Conservation (phyloP, 1,284 basidiomycete species). For the Malassezia brasiliensis region DNA sequence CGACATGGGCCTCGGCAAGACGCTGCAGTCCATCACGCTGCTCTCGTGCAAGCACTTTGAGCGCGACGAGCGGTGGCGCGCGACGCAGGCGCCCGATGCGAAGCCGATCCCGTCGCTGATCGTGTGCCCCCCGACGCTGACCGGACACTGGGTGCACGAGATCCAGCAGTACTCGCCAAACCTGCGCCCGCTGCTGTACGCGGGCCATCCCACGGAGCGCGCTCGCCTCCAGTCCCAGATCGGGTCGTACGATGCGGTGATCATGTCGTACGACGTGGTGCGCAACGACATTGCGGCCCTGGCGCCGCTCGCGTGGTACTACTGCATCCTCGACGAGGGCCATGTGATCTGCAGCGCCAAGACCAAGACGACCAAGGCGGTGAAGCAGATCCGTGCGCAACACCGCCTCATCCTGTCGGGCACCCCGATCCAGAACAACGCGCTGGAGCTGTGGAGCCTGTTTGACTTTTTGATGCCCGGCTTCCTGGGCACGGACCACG, state of each 20-base stretch:
- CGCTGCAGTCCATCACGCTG: constrained; percentile 94
- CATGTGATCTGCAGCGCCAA: constrained; percentile 98
- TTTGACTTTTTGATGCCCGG: constrained; percentile 99
- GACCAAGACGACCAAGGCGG: constrained; percentile 92
- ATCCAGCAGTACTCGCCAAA: constrained; percentile 84
- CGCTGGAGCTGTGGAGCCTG: constrained; percentile 93
- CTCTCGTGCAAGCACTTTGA: constrained; percentile 88
- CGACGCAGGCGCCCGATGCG: constrained; percentile 64
- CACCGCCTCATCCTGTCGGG: constrained; percentile 91
- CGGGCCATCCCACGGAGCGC: constrained; percentile 81
- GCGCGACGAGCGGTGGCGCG: constrained; percentile 61
- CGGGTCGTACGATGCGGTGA: constrained; percentile 63
- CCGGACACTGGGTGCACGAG: constrained; percentile 98
- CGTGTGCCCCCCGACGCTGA: constrained; percentile 86
- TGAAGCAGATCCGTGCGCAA: constrained; percentile 79
- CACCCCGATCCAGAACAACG: constrained; percentile 98
- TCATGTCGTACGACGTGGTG: constrained; percentile 94
- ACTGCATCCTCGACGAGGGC: constrained; percentile 95
- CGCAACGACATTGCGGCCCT: constrained; percentile 82
- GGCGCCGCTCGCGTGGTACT: constrained; percentile 72
- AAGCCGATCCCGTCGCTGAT: constrained; percentile 87
- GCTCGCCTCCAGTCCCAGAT: constrained; percentile 50
- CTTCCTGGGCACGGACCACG: constrained; percentile 86
- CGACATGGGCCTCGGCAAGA: constrained; percentile 99
- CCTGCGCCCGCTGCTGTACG: constrained; percentile 76